phyloP scores from a whole-genome alignment of 192 early-diverging fungal genomes.

The Helicostylum pulchrum region DNA sequence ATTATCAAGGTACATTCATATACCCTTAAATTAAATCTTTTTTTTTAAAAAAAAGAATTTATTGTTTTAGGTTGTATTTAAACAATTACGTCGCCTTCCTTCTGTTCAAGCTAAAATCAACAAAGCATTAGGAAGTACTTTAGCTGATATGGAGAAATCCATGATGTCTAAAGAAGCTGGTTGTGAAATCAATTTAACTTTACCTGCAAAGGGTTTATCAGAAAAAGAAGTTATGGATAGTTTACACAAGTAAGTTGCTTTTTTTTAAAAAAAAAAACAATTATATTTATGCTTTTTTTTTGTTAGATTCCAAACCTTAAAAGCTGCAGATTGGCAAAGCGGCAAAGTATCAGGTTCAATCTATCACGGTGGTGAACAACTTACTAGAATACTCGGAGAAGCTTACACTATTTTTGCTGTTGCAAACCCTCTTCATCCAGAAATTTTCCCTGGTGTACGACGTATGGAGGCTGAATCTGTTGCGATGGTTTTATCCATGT shows the following conservation, averaged over 20 bases:
- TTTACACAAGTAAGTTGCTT: constrained; percentile 49
- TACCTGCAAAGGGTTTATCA: constrained; percentile 66
- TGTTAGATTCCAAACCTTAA: constrained; percentile 38
- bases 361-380: constrained; percentile 88
- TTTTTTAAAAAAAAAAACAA: background rate
- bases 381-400: constrained; percentile 68
- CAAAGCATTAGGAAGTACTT: constrained; percentile 71
- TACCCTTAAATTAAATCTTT: background rate
- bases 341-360: constrained; percentile 88
- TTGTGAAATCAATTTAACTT: constrained; percentile 56
- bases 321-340: constrained; percentile 72
- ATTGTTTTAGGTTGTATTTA: constrained; percentile 44
- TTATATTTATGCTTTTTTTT: background rate
- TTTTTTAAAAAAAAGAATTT: constrained; percentile 7
- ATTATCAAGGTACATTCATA: constrained; percentile 40
- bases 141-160: constrained; percentile 78
- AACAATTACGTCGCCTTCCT: constrained; percentile 44
- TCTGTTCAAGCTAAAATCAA: constrained; percentile 64
- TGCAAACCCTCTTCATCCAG: constrained; percentile 91
- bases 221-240: constrained; percentile 59
- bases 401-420: constrained; percentile 82
- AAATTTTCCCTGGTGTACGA: constrained; percentile 91
- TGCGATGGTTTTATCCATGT: constrained; percentile 86
- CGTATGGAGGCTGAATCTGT: constrained; percentile 95
- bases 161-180: constrained; percentile 63